These are phyloP conservation scores for Globisporangium splendens DNA, from an alignment of 352 stramenopile genomes.

Conservation along the genomic window DNA sequence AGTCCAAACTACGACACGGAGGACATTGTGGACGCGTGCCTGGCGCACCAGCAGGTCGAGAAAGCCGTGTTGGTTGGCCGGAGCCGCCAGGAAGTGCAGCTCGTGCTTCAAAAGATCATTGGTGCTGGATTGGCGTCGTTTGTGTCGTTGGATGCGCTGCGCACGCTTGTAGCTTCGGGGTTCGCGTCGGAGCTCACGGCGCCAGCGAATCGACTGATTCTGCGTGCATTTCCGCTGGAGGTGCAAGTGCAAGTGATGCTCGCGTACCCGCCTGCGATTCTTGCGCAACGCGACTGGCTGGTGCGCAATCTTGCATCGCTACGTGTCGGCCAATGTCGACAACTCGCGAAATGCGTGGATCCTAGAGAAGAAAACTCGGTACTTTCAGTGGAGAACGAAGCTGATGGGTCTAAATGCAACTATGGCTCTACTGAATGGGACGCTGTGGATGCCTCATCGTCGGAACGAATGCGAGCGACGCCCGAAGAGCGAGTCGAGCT, in stretches of 20 bases:
- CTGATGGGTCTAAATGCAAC: too few species aligned
- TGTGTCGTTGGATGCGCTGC: constrained; percentile 32
- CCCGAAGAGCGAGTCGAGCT: constrained; percentile 71
- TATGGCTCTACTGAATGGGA: background rate
- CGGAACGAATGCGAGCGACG: constrained; percentile 33
- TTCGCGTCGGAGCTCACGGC: constrained; percentile 35
- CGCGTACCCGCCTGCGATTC: constrained; percentile 33
- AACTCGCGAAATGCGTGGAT: constrained; percentile 45
- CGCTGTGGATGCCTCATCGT: constrained; percentile 32
- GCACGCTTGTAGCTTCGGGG: constrained; percentile 34
- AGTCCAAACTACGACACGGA: constrained; percentile 59
- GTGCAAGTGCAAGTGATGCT: constrained; percentile 57
- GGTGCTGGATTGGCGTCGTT: constrained; percentile 36
- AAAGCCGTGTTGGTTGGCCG: constrained; percentile 61
- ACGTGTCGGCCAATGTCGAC: constrained; percentile 24
- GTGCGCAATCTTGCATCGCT: constrained; percentile 46
- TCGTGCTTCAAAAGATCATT: constrained; percentile 56
- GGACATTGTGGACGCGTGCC: constrained; percentile 62
- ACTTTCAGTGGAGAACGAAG: too few species aligned
- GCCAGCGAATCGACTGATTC: constrained; percentile 42
- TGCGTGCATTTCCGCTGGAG: constrained; percentile 46
- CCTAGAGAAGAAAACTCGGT: constrained; percentile 11
- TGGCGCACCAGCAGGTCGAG: constrained; percentile 64
- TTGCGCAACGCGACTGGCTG: constrained; percentile 75
- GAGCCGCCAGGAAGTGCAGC: constrained; percentile 36